A percentile compares a stretch with the other conserved stretches of the same genome.
These are phyloP conservation scores for Penstemon eatonii DNA, from an alignment of 257 asterid genomes.

Conservation along the genomic window DNA sequence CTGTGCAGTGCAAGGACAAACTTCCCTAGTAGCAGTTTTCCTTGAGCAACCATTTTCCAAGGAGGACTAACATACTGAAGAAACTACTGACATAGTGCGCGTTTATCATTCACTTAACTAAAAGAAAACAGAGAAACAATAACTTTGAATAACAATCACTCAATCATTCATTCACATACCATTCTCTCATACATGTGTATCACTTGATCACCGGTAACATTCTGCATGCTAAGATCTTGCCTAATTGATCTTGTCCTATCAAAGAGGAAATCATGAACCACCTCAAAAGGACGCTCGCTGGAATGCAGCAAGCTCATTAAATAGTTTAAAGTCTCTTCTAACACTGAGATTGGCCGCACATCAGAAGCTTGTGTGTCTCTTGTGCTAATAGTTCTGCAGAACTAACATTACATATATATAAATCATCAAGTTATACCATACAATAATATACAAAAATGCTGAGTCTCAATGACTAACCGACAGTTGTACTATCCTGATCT, in stretches of 20 bases:
- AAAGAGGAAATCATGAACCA: constrained; percentile 85
- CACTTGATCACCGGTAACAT: constrained; percentile 50
- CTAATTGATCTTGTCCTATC: constrained; percentile 92
- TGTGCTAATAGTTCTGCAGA: constrained; percentile 86
- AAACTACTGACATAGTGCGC: neutral
- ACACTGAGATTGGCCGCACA: constrained; percentile 77
- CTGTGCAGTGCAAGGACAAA: no score
- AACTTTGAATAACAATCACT: neutral
- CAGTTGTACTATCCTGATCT: no score
- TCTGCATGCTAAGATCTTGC: constrained; percentile 97
- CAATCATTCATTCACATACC: constrained; percentile 49
- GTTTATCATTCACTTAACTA: neutral
- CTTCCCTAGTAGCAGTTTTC: no score
- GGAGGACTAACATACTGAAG: neutral
- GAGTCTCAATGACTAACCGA: neutral
- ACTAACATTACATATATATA: constrained; percentile 43
- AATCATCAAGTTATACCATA: constrained; percentile 11
- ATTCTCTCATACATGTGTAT: constrained; percentile 85
- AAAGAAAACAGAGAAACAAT: neutral
- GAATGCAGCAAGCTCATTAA: constrained; percentile 62
- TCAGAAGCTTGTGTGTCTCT: constrained; percentile 59
- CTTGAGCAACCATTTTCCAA: no score
- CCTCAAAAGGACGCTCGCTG: constrained; percentile 64
- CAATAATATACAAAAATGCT: neutral
- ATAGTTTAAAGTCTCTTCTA: constrained; percentile 72